phyloP scores from a whole-genome alignment of 2,329 filamentous ascomycete genomes.

The Pseudogymnoascus sp. region DNA sequence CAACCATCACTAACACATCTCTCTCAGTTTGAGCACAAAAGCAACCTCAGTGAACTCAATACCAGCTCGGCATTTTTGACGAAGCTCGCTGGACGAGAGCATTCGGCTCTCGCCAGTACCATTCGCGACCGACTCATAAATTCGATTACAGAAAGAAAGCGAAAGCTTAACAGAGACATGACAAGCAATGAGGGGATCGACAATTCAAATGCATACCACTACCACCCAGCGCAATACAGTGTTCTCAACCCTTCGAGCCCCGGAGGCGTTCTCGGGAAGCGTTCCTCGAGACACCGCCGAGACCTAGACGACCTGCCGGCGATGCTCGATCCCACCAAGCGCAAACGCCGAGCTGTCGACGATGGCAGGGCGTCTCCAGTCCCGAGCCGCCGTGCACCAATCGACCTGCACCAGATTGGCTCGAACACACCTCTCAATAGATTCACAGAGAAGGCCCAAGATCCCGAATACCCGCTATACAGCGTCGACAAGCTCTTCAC shows the following conservation, averaged over 20 bases:
- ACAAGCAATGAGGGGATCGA: constrained; percentile 58
- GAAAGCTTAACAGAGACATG: constrained; percentile 58
- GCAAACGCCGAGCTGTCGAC: constrained; percentile 54
- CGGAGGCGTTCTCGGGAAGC: constrained; percentile 56
- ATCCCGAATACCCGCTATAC: constrained; percentile 52
- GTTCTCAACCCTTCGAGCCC: constrained; percentile 59
- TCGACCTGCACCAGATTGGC: constrained; percentile 41
- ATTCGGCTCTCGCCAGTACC: constrained; percentile 52
- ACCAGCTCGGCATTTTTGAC: constrained; percentile 56
- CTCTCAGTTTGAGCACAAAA: constrained; percentile 55
- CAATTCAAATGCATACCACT: constrained; percentile 57
- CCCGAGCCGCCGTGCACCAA: constrained; percentile 45
- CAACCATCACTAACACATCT: constrained; percentile 19
- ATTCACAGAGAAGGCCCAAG: constrained; percentile 50
- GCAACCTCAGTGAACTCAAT: constrained; percentile 53
- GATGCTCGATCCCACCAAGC: constrained; percentile 53
- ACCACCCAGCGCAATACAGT: constrained; percentile 64
- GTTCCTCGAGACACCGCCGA: constrained; percentile 56
- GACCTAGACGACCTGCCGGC: constrained; percentile 50
- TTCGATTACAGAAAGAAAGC: constrained; percentile 58
- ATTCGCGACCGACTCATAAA: constrained; percentile 63
- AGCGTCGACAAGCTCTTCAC: constrained; percentile 66
- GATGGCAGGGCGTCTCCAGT: constrained; percentile 56
- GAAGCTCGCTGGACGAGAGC: constrained; percentile 57
- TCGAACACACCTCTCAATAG: constrained; percentile 56